These are phyloP conservation scores for Lentinula aciculospora DNA, from an alignment of 768 basidiomycete species.

Conservation along the genomic window DNA sequence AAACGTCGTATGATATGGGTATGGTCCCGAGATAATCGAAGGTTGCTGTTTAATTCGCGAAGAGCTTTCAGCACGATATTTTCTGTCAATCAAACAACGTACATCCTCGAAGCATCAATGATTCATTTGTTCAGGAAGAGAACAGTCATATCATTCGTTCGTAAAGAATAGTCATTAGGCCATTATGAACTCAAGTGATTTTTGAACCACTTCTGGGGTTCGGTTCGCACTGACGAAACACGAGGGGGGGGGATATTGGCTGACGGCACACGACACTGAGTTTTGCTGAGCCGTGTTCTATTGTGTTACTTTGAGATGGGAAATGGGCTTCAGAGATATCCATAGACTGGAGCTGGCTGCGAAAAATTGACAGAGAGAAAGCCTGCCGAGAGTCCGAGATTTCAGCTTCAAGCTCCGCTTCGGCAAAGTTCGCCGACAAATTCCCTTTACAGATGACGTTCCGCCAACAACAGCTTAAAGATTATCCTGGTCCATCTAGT, in stretches of 20 bases:
- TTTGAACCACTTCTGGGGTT: background rate
- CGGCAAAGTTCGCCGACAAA: background rate
- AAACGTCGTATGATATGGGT: background rate
- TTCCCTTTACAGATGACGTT: background rate
- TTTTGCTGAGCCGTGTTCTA: too few relatives aligned
- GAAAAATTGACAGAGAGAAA: background rate
- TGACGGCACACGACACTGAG: background rate
- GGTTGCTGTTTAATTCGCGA: background rate
- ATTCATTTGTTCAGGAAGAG: background rate
- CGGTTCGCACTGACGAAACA: background rate
- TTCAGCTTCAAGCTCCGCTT: background rate
- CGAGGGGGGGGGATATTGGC: background rate
- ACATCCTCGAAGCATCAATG: background rate
- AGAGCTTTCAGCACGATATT: constrained; percentile 1
- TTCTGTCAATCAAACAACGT: constrained; percentile 4
- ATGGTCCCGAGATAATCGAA: background rate
- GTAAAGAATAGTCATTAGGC: background rate
- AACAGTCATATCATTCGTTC: too few relatives aligned
- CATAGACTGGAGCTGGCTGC: background rate
- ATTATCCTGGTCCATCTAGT: background rate
- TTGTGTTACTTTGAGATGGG: too few relatives aligned
- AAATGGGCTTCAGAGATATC: too few relatives aligned
- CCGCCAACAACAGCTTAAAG: background rate
- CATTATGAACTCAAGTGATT: background rate
- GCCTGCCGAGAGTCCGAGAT: background rate